These are phyloP conservation scores for Ganoderma resinaceum DNA, from an alignment of 1,284 basidiomycete genomes.

Conservation along the genomic window DNA sequence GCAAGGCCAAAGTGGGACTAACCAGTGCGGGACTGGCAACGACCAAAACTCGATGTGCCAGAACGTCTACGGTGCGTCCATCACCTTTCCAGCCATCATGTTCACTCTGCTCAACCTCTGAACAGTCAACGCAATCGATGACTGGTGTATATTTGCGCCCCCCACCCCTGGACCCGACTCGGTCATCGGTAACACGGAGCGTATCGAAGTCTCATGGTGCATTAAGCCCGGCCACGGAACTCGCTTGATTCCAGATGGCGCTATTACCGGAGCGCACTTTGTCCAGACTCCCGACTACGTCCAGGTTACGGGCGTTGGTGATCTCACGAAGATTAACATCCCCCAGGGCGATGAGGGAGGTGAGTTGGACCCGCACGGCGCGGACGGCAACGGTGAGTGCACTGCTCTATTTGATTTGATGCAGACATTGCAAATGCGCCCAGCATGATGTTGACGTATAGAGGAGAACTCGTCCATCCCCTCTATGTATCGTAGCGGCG, in stretches of 20 bases:
- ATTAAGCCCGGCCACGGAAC: constrained; percentile 69
- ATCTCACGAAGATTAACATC: constrained; percentile 72
- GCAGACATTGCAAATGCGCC: background rate
- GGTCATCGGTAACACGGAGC: constrained; percentile 65
- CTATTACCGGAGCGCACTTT: constrained; percentile 76
- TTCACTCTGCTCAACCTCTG: constrained; percentile 7
- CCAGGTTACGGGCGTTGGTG: constrained; percentile 71
- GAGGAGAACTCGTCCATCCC: background rate
- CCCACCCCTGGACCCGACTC: constrained; percentile 60
- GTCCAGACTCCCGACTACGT: constrained; percentile 73
- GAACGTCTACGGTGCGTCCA: constrained; percentile 61
- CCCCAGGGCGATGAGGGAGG: constrained; percentile 60
- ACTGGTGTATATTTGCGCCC: constrained; percentile 67
- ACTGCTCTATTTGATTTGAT: background rate
- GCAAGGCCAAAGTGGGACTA: constrained; percentile 68
- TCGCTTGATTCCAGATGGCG: constrained; percentile 79
- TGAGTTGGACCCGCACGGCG: constrained; percentile 68
- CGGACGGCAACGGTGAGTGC: constrained; percentile 57
- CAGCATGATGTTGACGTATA: background rate
- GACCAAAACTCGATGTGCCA: constrained; percentile 71
- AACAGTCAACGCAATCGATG: constrained; percentile 66
- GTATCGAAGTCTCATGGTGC: constrained; percentile 76
- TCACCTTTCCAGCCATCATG: background rate
- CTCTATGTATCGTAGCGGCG: too few species aligned
- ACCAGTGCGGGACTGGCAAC: constrained; percentile 63